These are phyloP conservation scores for Nitzschia putrida DNA, from an alignment of 108 stramenopile genomes.

Conservation along the genomic window DNA sequence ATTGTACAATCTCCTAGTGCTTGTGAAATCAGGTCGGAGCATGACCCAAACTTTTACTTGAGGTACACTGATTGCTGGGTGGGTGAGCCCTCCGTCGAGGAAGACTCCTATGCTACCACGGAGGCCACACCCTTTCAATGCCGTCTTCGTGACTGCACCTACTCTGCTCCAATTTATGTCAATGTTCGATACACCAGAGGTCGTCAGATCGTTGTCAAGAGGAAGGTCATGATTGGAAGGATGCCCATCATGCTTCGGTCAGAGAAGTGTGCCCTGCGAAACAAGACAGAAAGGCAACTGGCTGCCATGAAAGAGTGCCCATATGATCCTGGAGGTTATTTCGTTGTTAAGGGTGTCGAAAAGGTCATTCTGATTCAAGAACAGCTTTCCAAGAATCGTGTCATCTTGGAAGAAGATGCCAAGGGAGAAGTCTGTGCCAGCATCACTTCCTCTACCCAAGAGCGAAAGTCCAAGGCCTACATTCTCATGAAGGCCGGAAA, in stretches of 20 bases:
- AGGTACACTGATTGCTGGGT: conserved; percentile 95
- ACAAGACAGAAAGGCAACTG: conserved; percentile 81
- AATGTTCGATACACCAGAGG: conserved; percentile 96
- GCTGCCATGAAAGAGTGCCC: conserved; percentile 97
- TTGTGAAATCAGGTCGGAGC: conserved; percentile 89
- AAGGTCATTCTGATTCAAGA: conserved; percentile 99
- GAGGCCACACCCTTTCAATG: conserved; percentile 95
- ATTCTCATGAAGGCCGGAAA: conserved; percentile 84
- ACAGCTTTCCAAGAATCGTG: conserved; percentile 98
- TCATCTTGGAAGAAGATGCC: conserved; percentile 93
- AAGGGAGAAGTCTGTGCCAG: conserved; percentile 84
- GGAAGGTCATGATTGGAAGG: conserved; percentile 77
- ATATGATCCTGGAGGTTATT: conserved; percentile 99
- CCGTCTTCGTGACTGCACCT: conserved; percentile 96
- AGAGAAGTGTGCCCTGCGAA: conserved; percentile 86
- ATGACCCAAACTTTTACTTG: conserved; percentile 95
- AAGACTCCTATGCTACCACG: conserved; percentile 81
- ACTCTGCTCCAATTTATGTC: conserved; percentile 96
- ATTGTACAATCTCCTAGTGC: conserved; percentile 86
- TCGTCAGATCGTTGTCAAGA: conserved; percentile 89
- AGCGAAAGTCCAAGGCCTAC: conserved; percentile 91
- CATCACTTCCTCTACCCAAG: conserved; percentile 93
- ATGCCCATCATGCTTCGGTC: conserved; percentile 97
- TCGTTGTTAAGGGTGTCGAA: conserved; percentile 96
- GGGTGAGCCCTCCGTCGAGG: conserved; percentile 91